Evolutionary conservation across 129 eudicot species (phyloP).

Genomic region (Helichrysum umbraculigerum): DNA sequence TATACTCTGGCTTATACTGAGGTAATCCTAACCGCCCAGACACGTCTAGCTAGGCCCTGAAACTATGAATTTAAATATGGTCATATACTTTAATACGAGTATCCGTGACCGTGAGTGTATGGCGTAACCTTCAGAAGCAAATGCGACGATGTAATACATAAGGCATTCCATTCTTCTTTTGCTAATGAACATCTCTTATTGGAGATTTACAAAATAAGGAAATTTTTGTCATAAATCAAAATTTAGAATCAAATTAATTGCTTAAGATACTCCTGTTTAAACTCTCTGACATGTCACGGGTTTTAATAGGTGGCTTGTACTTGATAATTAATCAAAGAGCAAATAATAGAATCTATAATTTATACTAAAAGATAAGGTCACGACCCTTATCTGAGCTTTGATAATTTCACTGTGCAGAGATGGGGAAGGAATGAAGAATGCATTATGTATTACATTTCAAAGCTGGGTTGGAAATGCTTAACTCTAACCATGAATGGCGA

Average conservation of each 20-base stretch:
- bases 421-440: conserved; percentile 27
- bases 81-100: neutral
- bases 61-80: neutral
- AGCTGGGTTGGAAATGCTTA: conserved; percentile 22
- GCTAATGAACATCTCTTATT: neutral
- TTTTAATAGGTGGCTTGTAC: conserved; percentile 2
- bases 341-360: conserved; percentile 15
- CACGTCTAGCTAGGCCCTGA: neutral
- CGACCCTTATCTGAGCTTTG: conserved; percentile 24
- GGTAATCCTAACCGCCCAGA: neutral
- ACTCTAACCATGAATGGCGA: conserved; percentile 6
- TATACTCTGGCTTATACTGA: neutral
- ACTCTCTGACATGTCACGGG: neutral
- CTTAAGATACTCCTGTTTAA: neutral
- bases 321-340: neutral
- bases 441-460: conserved; percentile 19
- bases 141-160: neutral
- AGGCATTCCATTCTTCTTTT: neutral
- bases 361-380: neutral
- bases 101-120: too few relatives aligned
- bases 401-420: conserved; percentile 28
- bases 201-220: neutral
- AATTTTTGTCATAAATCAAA: neutral
- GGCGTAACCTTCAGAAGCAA: neutral
- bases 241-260: neutral